Evolutionary conservation across 2,329 filamentous ascomycete species (phyloP), one percentile per base, ranked within the genome.

Genomic region (Fusarium sp.): DNA sequence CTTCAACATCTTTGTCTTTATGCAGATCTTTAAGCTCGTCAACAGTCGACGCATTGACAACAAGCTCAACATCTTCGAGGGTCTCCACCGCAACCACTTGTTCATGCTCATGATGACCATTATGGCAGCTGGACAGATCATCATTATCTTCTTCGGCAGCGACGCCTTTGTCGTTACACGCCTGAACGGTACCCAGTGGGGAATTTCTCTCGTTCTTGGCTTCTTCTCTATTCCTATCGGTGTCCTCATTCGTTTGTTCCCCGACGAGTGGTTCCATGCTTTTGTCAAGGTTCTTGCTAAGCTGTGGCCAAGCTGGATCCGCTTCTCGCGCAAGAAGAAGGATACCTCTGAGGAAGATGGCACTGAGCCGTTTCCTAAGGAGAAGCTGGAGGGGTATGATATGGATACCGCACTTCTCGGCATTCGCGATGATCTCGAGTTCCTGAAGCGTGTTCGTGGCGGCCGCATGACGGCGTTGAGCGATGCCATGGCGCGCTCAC

Each of bases 31-130:
- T 82, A 92, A 92, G 80, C 86, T 90, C 77, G 86, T 90, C 82
- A 92, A 91, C 82, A 90, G 88, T 79, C 86, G 90, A 39, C 88
- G 89, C 1, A 72, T 98, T 20, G 95, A 97, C 82, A 97, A 97
- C 83, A 90, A 90, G 65, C 92, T 96, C 84, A 97, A 97, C 81
- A 92, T 97, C 67, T 94, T 97, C 61, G 94, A 97, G 82, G 93
- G 93, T 63, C 90, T 76, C 0, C 44, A 75, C 38, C 63, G 62
- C 11, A 75, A 76, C 35, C 52, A 59, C 7, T 49, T 75, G 13
- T 74, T 76, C 31, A 67, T 77, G 64, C 71, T 75, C 9, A 79
- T 71, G 55, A 77, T 84, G 51, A 77, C 79, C 49, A 79, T 84
- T 44, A 71, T 85, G 71, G 65, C 68, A 1, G 71, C 47, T 8